Percentiles rank a stretch among this genome's conserved stretches.
phyloP scores from a whole-genome alignment of 1,139 yeast genomes.

The Hemisphaericaspora lyxosophila region DNA sequence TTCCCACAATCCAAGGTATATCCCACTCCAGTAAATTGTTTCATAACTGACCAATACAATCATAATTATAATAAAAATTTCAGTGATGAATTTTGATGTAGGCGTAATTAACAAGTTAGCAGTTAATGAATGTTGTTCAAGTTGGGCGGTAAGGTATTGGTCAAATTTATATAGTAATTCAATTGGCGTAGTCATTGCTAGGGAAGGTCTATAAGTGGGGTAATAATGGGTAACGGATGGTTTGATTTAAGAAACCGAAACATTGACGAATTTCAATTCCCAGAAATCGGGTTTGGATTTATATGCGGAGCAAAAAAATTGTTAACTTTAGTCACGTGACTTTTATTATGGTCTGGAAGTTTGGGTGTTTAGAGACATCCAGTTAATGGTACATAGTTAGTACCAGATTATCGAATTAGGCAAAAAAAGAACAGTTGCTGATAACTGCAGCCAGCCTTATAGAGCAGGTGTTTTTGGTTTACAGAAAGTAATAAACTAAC shows the following conservation, averaged over 20 bases:
- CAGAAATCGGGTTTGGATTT: slow-evolving; percentile 1
- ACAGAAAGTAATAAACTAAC: no score
- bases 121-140: slow-evolving; percentile 25
- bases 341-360: no score
- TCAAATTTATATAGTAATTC: slow-evolving; percentile 15
- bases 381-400: no score
- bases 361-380: no score
- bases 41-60: slow-evolving; percentile 43
- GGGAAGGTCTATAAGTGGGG: no score
- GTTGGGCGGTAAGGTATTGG: slow-evolving; percentile 11
- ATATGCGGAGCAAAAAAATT: no score
- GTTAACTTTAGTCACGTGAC: no score
- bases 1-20: slow-evolving; percentile 52
- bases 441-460: no score
- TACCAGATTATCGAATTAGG: no score
- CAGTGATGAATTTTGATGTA: slow-evolving; percentile 41
- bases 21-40: slow-evolving; percentile 47
- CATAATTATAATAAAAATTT: slow-evolving; percentile 36
- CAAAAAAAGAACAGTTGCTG: no score
- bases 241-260: not conserved
- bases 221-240: no score
- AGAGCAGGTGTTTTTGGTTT: no score
- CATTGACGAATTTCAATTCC: not conserved
- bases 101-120: slow-evolving; percentile 29
- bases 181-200: slow-evolving; percentile 12